These are phyloP conservation scores for Podospora tetraspora DNA, from an alignment of 495 filamentous ascomycete genomes.

Conservation along the genomic window DNA sequence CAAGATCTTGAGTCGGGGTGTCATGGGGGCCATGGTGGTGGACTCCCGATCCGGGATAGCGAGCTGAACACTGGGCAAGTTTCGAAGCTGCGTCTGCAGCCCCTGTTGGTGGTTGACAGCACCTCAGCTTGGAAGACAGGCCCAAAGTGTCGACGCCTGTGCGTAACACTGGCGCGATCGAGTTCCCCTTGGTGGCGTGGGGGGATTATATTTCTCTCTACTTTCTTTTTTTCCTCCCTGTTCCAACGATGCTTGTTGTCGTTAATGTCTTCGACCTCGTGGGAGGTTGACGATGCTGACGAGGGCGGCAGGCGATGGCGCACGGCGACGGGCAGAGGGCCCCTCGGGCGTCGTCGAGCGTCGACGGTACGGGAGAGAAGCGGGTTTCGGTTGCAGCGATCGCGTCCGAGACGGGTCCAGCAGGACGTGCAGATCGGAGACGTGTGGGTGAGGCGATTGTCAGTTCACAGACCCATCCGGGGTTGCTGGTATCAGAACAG, in stretches of 20 bases:
- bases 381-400: conserved; percentile 11
- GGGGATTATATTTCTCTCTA: conserved; percentile 3
- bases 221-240: conserved; percentile 5
- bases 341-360: conserved; percentile 2
- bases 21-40: conserved; percentile 47
- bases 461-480: conserved; percentile 25
- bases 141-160: conserved; percentile 17
- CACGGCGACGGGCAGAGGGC: not conserved
- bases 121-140: conserved; percentile 22
- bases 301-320: conserved; percentile 8
- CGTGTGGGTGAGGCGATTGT: conserved; percentile 22
- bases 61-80: conserved; percentile 28
- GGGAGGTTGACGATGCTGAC: not conserved
- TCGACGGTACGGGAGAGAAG: conserved; percentile 10
- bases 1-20: conserved; percentile 50
- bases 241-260: conserved; percentile 5
- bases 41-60: conserved; percentile 38
- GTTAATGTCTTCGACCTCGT: not conserved
- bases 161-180: conserved; percentile 19
- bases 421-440: conserved; percentile 25
- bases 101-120: conserved; percentile 24
- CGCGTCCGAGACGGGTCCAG: conserved; percentile 16
- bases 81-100: conserved; percentile 31
- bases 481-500: conserved; percentile 15
- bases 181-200: conserved; percentile 16